phyloP scores from a whole-genome alignment of 495 filamentous ascomycete species.

The Hypoxylon fragiforme region DNA sequence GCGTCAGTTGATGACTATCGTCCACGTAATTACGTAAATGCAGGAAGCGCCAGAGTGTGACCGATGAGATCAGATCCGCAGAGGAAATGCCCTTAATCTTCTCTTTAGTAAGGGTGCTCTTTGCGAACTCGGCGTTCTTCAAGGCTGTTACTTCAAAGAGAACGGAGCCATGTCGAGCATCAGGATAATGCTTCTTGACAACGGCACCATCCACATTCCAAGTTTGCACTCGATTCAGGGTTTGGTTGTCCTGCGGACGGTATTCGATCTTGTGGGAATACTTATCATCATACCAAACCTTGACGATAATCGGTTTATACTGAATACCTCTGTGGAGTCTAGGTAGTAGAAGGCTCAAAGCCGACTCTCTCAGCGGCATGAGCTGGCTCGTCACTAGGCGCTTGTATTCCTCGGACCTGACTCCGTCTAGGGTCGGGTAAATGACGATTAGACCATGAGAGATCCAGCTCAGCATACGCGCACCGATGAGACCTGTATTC shows the following conservation, averaged over 20 bases:
- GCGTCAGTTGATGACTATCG: constrained; percentile 75
- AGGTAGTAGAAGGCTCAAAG: constrained; percentile 74
- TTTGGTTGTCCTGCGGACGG: constrained; percentile 60
- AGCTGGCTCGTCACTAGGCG: constrained; percentile 73
- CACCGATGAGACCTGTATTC: constrained; percentile 75
- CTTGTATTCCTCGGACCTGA: constrained; percentile 77
- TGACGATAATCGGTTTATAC: constrained; percentile 71
- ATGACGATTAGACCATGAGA: constrained; percentile 75
- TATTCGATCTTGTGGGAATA: constrained; percentile 67
- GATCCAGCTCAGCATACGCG: constrained; percentile 79
- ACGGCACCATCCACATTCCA: constrained; percentile 73
- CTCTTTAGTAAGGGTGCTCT: constrained; percentile 61
- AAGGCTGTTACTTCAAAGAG: constrained; percentile 62
- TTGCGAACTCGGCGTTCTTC: constrained; percentile 64
- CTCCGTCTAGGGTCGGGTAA: constrained; percentile 77
- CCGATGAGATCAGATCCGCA: constrained; percentile 73
- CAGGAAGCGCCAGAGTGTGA: constrained; percentile 83
- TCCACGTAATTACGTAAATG: constrained; percentile 86
- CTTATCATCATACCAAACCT: constrained; percentile 82
- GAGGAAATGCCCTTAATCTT: constrained; percentile 54
- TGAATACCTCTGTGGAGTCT: constrained; percentile 80
- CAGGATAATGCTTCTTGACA: constrained; percentile 49
- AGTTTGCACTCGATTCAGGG: constrained; percentile 61
- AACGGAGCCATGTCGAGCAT: constrained; percentile 58
- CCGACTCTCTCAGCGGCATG: constrained; percentile 69